phyloP scores from a whole-genome alignment of 2,329 filamentous ascomycete species.

The Rutstroemia sp. region DNA sequence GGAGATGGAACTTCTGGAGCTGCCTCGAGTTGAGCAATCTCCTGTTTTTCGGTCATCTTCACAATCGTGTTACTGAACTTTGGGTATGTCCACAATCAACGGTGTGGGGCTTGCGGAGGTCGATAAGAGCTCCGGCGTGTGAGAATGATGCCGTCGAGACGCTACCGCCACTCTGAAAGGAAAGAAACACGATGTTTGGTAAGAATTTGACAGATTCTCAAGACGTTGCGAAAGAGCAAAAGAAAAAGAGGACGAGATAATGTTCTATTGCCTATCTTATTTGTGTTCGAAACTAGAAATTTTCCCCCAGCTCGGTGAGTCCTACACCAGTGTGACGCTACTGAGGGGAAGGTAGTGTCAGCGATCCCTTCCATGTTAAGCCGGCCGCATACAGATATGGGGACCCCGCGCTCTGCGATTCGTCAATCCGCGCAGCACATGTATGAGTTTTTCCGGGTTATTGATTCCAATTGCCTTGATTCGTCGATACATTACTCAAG shows the following conservation, averaged over 20 bases:
- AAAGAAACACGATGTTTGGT: neutral
- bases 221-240: neutral
- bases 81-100: no score
- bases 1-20: neutral
- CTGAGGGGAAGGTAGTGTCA: neutral
- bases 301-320: no score
- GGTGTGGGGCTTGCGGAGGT: no score
- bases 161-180: no score
- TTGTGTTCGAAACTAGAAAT: no score
- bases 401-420: slow-evolving; percentile 1
- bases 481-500: neutral
- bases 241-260: neutral
- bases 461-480: neutral
- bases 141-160: no score
- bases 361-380: no score
- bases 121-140: no score
- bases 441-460: neutral
- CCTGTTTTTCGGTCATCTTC: neutral
- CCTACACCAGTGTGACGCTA: neutral
- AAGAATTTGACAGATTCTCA: neutral
- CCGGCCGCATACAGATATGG: neutral
- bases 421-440: no score
- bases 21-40: neutral
- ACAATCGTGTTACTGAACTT: no score
- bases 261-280: no score